Base-by-base conservation (phyloP, 306 rosid genomes). In the Luffa aegyptiaca region DNA sequence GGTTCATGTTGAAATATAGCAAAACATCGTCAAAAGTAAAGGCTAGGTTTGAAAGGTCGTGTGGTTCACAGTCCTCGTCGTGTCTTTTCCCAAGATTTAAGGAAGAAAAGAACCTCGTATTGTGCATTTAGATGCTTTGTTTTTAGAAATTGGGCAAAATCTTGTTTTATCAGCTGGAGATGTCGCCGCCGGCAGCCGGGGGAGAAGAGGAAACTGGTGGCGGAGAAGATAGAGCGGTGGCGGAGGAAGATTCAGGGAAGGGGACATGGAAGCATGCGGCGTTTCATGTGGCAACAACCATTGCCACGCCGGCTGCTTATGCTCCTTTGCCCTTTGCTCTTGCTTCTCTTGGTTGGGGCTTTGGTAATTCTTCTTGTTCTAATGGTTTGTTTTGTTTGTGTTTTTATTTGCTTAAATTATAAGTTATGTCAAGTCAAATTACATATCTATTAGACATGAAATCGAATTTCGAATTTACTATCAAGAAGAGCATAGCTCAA, bases 181-280 rank as follows among this genome's bases (percentile, higher is more conserved):
- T 56, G 61, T 17, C 61, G n/a, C 26, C 61, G 26, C 20, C 26
- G 61, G 61, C 26, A 56, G 26, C 2, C 10, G 61, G 7, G 18
- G 61, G 61, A 48, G 83, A 41, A 55, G 79, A 17, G 66, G 79
- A 21, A 68, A 80, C 4, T 11, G 86, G 12, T 13, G 83, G 1
- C 48, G 78, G 8, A 20, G 63, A 49, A 52, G 74, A 56, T 31
- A 13, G n/a, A 5, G 61, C 1, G 10, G 10, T 3, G 61, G 61
- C 17, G 55, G 55, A 6, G 46, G 46, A 4, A 49, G 55, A 5
- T 26, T 69, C 11, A 44, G 83, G 85, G 39, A 79, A 58, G 81
- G 94, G 94, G 80, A 88, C 94, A 65, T 87, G 94, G 97, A 89
- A 85, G 87, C 90, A 92, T 49, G 97, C 90, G 1, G 93, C 93